phyloP scores from a whole-genome alignment of 441 rosid species.

The Kokia cookei region DNA sequence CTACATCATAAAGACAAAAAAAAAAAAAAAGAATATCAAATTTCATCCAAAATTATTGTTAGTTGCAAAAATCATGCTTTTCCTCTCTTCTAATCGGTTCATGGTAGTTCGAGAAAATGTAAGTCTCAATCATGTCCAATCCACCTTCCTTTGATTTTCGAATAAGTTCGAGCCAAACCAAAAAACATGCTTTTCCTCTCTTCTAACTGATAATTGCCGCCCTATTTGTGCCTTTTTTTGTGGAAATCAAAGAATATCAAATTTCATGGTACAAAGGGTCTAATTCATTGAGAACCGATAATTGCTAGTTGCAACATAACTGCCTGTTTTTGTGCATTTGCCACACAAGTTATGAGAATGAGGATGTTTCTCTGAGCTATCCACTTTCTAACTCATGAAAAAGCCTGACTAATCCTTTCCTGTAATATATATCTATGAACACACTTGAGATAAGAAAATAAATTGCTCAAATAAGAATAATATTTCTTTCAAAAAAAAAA shows the following conservation, averaged over 20 bases:
- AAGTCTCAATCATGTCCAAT: too few relatives aligned
- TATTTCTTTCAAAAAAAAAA: not conserved
- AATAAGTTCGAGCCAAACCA: too few relatives aligned
- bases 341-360: slow-evolving; percentile 40
- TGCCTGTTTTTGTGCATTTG: slow-evolving; percentile 74
- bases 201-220: too few relatives aligned
- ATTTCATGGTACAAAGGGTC: not conserved
- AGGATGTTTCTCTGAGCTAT: slow-evolving; percentile 37
- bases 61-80: too few relatives aligned
- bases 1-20: slow-evolving; percentile 26
- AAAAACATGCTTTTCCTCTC: too few relatives aligned
- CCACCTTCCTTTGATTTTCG: too few relatives aligned
- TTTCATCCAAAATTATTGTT: not conserved
- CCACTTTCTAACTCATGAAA: slow-evolving; percentile 69
- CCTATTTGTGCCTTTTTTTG: too few relatives aligned
- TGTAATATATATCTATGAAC: slow-evolving; percentile 16
- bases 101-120: too few relatives aligned
- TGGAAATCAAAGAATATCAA: too few relatives aligned
- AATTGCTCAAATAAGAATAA: not conserved
- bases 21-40: not conserved
- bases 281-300: not conserved
- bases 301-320: not conserved
- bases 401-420: slow-evolving; percentile 70
- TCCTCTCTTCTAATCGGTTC: too few relatives aligned
- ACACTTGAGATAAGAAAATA: not conserved